Conservation (phyloP, 345 rosid genomes). For the Brassica carinata region DNA sequence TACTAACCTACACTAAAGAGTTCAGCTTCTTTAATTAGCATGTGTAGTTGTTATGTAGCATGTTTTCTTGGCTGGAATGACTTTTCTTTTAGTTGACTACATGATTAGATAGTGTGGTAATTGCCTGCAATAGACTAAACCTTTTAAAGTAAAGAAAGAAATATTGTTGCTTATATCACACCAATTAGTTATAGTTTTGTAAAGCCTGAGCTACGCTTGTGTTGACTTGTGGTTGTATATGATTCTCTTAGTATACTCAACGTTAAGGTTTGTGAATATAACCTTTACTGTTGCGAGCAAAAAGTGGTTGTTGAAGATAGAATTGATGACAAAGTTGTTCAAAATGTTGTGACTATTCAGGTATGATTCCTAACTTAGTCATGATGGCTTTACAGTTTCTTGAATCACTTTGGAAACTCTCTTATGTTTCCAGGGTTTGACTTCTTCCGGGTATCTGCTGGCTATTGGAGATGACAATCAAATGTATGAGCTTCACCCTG, state of each 20-base stretch:
- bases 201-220: background rate
- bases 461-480: conserved; percentile 77
- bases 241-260: background rate
- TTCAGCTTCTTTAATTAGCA: background rate
- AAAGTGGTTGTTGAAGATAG: conserved; percentile 73
- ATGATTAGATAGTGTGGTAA: background rate
- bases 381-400: background rate
- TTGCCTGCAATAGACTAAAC: background rate
- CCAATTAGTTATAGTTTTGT: background rate
- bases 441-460: conserved; percentile 74
- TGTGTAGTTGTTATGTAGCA: background rate
- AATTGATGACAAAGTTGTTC: conserved; percentile 48
- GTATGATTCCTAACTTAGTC: conserved; percentile 39
- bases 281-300: conserved; percentile 56
- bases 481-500: conserved; percentile 92
- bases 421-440: conserved; percentile 58
- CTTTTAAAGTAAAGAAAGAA: background rate
- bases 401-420: background rate
- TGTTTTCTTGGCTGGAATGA: background rate
- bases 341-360: conserved; percentile 75
- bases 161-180: background rate
- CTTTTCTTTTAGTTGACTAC: background rate
- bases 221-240: background rate
- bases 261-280: background rate
- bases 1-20: background rate